Evolutionary conservation across 441 rosid genomes (phyloP).

Genomic region (Erodium trifolium): DNA sequence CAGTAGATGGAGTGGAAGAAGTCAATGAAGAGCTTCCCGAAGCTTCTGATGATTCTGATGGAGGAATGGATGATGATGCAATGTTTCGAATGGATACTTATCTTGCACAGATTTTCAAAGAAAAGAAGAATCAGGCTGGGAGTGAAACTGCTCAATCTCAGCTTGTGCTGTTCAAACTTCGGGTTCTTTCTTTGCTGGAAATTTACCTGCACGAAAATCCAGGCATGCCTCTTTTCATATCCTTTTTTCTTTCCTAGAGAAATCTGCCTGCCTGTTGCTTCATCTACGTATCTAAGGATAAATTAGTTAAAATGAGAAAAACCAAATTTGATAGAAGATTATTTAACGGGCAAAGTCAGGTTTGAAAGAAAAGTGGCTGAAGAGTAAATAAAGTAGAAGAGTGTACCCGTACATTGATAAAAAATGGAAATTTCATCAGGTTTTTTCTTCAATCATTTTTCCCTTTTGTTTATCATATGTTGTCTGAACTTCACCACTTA

Average conservation of each 20-base stretch:
- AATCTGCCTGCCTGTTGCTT: not conserved
- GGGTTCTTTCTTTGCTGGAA: conserved; percentile 86
- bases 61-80: conserved; percentile 92
- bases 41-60: conserved; percentile 53
- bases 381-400: no score
- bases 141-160: conserved; percentile 88
- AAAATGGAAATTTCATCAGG: no score
- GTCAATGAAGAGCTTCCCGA: conserved; percentile 35
- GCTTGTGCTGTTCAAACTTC: conserved; percentile 82
- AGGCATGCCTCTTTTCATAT: conserved; percentile 32
- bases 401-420: no score
- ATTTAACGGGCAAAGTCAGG: no score
- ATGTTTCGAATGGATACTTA: conserved; percentile 95
- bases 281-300: no score
- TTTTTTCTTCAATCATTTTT: no score
- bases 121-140: conserved; percentile 79
- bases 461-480: no score
- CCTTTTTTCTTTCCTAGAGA: not conserved
- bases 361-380: no score
- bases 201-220: conserved; percentile 84
- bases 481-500: no score
- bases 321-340: no score
- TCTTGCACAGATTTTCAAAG: conserved; percentile 81
- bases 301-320: no score
- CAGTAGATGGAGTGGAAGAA: conserved; percentile 17